Base-by-base conservation (phyloP, 2,329 filamentous ascomycete species). In the Hirsutella rhossiliensis region DNA sequence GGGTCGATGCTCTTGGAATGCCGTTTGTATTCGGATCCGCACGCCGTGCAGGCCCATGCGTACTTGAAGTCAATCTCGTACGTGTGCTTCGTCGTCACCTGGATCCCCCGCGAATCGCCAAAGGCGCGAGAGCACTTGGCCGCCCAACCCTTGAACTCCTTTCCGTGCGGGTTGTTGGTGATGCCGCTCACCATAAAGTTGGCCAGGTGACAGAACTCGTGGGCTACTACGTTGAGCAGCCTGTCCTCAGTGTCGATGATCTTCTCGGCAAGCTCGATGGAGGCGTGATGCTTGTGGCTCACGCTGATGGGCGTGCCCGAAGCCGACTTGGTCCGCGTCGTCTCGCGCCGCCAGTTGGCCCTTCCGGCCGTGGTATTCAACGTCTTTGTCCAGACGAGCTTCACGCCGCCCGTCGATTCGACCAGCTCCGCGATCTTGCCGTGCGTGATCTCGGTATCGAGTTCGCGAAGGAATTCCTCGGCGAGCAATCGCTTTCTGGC, bases 61-160 rank as follows among this genome's bases (percentile, higher is more conserved):
- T 90, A 98, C 66, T 90, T 94, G 67, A 87, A 95, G 53, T 89
- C 83, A 55, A 97, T 97, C 41, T 82, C 76, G 61, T 96, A 98
- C 29, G 70, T 76, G 62, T 98, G 90, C 57, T 86, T 94, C 0
- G 89, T 96, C 1, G 88, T 95, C 18, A 97, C 87, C 30, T 81
- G 66, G 38, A 96, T 75, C 4, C 78, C 81, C 3, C 77, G 69
- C 38, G 42, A 43, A 40, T 73, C 58, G 2, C 67, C 72, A 52
- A 89, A 85, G 0, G 69, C 70, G 3, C 50, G 52, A 2, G 66
- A 76, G 62, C 67, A 77, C 60, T 69, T 75, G 42, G 60, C 55
- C 4, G 71, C 81, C 80, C 87, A 95, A 1, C 63, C 58, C 61
- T 94, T 89, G 72, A 96, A 96, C 54, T 86, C 83, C 12, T 76